Conservation (phyloP, 1,139 yeast species). For the Nakaseomyces bracarensis region DNA sequence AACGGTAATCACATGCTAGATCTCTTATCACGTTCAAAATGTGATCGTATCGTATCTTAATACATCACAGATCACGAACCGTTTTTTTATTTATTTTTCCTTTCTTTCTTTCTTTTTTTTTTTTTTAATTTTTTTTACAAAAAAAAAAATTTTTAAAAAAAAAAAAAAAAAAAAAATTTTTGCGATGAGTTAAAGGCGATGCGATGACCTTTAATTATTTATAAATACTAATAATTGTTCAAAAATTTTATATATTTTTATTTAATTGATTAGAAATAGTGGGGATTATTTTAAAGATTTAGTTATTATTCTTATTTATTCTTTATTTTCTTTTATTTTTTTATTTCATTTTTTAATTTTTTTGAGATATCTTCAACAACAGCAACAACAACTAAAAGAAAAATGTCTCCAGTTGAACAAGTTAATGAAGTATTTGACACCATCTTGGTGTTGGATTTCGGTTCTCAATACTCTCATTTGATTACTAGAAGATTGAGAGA, state of each 20-base stretch:
- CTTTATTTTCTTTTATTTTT: not conserved
- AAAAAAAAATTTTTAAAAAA: too few relatives aligned
- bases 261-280: too few relatives aligned
- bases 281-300: too few relatives aligned
- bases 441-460: conserved; percentile 93
- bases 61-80: too few relatives aligned
- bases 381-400: not conserved
- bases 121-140: not conserved
- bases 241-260: too few relatives aligned
- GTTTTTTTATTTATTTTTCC: too few relatives aligned
- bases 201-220: too few relatives aligned
- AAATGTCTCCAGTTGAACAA: conserved; percentile 29
- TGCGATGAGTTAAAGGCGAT: not conserved
- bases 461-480: conserved; percentile 95
- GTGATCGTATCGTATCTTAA: too few relatives aligned
- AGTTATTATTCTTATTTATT: not conserved
- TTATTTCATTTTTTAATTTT: conserved; percentile 14
- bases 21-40: too few relatives aligned
- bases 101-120: not conserved
- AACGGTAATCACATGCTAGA: too few relatives aligned
- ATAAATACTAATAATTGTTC: too few relatives aligned
- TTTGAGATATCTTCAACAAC: conserved; percentile 29
- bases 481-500: conserved; percentile 97
- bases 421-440: conserved; percentile 90
- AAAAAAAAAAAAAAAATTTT: too few relatives aligned